Evolutionary conservation across 345 rosid genomes (phyloP).

Genomic region (Eucalyptus tenuipes): DNA sequence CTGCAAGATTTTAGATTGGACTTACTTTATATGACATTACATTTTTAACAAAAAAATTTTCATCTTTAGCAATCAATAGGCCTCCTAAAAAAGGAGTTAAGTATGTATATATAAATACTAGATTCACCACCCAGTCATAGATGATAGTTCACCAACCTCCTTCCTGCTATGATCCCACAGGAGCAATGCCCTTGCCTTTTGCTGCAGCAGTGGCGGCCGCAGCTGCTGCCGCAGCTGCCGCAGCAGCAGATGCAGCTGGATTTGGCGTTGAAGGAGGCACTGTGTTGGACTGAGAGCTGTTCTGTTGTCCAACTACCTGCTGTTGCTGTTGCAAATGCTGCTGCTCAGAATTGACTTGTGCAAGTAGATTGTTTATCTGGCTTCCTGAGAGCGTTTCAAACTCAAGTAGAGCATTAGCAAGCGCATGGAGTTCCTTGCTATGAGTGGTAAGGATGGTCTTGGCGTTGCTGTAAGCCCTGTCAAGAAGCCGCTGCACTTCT

Average conservation of each 20-base stretch:
- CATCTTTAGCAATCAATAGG: background rate
- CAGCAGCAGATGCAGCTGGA: conserved; percentile 65
- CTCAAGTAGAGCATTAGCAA: conserved; percentile 77
- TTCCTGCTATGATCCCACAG: conserved; percentile 57
- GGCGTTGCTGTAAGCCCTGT: conserved; percentile 83
- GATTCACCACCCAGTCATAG: background rate
- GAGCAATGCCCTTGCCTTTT: conserved; percentile 68
- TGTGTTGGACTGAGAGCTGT: conserved; percentile 35
- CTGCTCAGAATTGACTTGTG: conserved; percentile 48
- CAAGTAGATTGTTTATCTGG: conserved; percentile 65
- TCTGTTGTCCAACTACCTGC: conserved; percentile 28
- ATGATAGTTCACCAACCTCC: background rate
- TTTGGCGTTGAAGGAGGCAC: conserved; percentile 69
- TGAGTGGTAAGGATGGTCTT: conserved; percentile 63
- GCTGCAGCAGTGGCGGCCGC: conserved; percentile 63
- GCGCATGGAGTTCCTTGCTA: conserved; percentile 71
- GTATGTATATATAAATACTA: background rate
- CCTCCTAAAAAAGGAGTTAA: background rate
- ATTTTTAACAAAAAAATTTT: background rate
- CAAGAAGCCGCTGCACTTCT: conserved; percentile 60
- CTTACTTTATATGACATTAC: background rate
- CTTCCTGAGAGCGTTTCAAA: conserved; percentile 69
- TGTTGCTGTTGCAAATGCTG: conserved; percentile 40
- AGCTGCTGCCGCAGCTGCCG: conserved; percentile 39
- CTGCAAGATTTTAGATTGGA: background rate